These are phyloP conservation scores for Thermoascus crustaceus DNA, from an alignment of 2,329 filamentous ascomycete genomes.

Conservation along the genomic window DNA sequence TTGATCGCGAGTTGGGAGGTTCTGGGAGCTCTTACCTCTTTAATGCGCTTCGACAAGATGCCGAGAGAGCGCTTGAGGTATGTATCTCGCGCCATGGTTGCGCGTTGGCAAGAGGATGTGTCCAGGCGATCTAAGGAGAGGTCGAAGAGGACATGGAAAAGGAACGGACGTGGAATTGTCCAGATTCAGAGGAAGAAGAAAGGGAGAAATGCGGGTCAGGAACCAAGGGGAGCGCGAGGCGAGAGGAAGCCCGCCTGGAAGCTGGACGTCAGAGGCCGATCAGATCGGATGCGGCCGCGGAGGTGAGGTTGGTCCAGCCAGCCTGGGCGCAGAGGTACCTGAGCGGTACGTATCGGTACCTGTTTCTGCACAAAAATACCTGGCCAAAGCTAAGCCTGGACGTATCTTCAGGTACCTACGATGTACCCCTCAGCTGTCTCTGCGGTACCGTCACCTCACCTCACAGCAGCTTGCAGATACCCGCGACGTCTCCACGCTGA, in stretches of 20 bases:
- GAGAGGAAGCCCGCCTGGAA: background rate
- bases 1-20: slow-evolving; percentile 4
- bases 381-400: no score
- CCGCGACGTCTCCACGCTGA: no score
- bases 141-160: slow-evolving; percentile 7
- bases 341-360: no score
- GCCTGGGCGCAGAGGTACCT: no score
- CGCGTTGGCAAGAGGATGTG: slow-evolving; percentile 5
- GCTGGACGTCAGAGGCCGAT: background rate
- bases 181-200: background rate
- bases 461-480: no score
- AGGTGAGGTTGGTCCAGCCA: no score
- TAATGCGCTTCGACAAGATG: slow-evolving; percentile 30
- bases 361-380: no score
- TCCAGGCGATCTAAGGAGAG: background rate
- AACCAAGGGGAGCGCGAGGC: background rate
- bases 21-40: slow-evolving; percentile 26
- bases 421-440: no score
- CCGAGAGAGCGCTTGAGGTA: slow-evolving; percentile 38
- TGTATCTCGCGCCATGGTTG: slow-evolving; percentile 32
- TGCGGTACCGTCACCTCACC: no score
- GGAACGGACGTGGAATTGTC: slow-evolving; percentile 4
- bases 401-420: no score
- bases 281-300: background rate
- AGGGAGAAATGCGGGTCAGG: background rate